Percentiles rank a stretch among this genome's conserved stretches.
phyloP scores from a whole-genome alignment of 257 asterid species.

The Oldenlandia corymbosa region DNA sequence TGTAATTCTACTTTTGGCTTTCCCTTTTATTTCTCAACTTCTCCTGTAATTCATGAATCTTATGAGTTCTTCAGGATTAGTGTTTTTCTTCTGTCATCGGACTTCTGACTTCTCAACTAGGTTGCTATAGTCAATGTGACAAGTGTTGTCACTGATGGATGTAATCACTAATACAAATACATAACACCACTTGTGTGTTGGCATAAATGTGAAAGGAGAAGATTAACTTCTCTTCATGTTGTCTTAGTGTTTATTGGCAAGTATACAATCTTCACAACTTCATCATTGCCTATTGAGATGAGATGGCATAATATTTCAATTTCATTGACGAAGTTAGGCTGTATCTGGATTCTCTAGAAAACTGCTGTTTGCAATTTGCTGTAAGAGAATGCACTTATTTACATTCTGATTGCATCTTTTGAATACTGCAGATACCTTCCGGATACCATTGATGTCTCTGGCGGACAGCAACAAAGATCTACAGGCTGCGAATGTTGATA shows the following conservation, averaged over 20 bases:
- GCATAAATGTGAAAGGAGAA: not conserved
- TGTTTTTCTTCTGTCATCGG: not conserved
- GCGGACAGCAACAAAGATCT: conserved; percentile 58
- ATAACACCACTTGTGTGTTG: not conserved
- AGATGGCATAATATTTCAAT: not conserved
- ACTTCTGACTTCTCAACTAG: not conserved
- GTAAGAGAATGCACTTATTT: not conserved
- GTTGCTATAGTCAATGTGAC: not conserved
- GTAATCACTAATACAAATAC: not conserved
- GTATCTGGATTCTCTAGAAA: not conserved
- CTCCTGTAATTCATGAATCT: not conserved
- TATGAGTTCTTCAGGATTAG: not conserved
- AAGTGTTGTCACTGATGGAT: not conserved
- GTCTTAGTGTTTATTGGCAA: not conserved
- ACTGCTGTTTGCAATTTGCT: not conserved
- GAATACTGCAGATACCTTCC: conserved; percentile 34
- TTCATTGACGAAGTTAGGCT: not conserved
- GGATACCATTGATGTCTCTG: conserved; percentile 50
- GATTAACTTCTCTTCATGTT: not conserved
- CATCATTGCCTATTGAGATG: not conserved
- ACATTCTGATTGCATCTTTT: not conserved
- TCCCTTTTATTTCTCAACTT: not conserved
- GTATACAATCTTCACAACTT: not conserved
- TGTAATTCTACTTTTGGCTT: not conserved
- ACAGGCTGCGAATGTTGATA: conserved; percentile 59